Evolutionary conservation across 306 rosid genomes (phyloP), one percentile per base, ranked within the genome.

Genomic region (Malus orientalis): DNA sequence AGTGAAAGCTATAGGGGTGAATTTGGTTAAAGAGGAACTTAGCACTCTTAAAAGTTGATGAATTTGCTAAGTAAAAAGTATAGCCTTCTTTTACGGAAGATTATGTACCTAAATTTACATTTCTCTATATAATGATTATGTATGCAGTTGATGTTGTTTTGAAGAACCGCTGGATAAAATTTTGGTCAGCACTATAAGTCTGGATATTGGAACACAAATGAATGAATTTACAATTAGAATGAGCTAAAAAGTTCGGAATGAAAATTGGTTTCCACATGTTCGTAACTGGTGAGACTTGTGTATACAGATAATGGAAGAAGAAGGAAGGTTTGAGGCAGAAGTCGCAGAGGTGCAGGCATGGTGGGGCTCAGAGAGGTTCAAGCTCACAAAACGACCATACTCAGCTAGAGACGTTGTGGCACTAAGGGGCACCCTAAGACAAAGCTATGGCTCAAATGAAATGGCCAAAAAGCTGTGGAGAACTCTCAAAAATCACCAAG

Each of bases 281-380:
- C 1, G 36, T 33, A 33, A 20, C 4, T 59, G 2, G 18, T 25
- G 9, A 19, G 33, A 57, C 58, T 3, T 25, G 71, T 55, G 12
- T 74, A 57, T 29, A 73, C 88, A 93, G 99, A 87, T 87, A 58
- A 83, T 89, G 89, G 99, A 89, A 61, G 98, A 94, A 79, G 99
- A 95, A 88, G 93, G 97, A 2, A 88, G 90, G 76, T 92, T 95
- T 70, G 97, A 92, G 77, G 83, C 92, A 0, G 97, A 95, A 73
- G 96, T 92, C 18, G 92, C 89, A 29, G 99, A 95, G 89, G 97
- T 95, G 80, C 85, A 90, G 78, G 87, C 89, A 83, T 95, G 98
- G 97, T 92, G 98, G 98, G 88, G 87, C 82, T 77, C 88, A 0
- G 97, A 91, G 80, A 87, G 99, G 87, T 95, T 95, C 89, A 82